Percentiles rank a stretch among this genome's conserved stretches.
phyloP scores from a whole-genome alignment of 176 grass and related monocot genomes.

The Cenchrus fungigraminus region DNA sequence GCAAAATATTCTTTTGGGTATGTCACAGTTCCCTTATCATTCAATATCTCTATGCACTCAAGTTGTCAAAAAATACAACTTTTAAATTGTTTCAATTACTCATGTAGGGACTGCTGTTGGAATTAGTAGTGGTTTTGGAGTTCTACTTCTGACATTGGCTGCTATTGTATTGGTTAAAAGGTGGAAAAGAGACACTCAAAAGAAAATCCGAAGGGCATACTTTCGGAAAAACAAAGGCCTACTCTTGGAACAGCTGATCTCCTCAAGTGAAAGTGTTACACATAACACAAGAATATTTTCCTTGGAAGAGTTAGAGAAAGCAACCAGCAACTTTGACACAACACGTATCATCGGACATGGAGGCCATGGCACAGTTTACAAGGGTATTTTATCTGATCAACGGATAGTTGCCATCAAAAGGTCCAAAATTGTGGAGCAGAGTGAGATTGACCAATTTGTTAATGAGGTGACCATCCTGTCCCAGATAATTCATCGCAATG shows the following conservation, averaged over 20 bases:
- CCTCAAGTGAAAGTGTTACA: slow-evolving; percentile 30
- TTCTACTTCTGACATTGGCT: slow-evolving; percentile 35
- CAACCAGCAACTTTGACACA: slow-evolving; percentile 54
- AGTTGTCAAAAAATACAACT: slow-evolving; percentile 14
- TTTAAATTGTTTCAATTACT: slow-evolving; percentile 23
- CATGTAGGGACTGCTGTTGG: slow-evolving; percentile 36
- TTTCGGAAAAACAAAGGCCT: slow-evolving; percentile 44
- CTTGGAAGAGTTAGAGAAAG: slow-evolving; percentile 54
- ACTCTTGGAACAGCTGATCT: slow-evolving; percentile 43
- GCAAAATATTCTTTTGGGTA: slow-evolving; percentile 39
- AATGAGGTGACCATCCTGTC: slow-evolving; percentile 62
- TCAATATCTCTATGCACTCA: not conserved
- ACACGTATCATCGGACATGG: slow-evolving; percentile 48
- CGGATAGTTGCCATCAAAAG: slow-evolving; percentile 59
- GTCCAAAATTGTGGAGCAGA: slow-evolving; percentile 54
- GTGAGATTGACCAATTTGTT: slow-evolving; percentile 60
- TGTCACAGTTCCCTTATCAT: slow-evolving; percentile 5
- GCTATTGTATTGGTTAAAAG: slow-evolving; percentile 8
- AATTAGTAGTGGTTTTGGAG: slow-evolving; percentile 45
- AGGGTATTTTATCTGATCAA: slow-evolving; percentile 47
- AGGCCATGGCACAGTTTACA: slow-evolving; percentile 64
- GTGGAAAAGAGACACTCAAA: slow-evolving; percentile 32
- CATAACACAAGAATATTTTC: slow-evolving; percentile 60
- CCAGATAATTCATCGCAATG: slow-evolving; percentile 57
- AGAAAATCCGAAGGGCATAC: slow-evolving; percentile 42